Percentiles rank a stretch among this genome's conserved stretches.
Conservation (phyloP, 164 flowering plant genomes). For the Annona squamosa region DNA sequence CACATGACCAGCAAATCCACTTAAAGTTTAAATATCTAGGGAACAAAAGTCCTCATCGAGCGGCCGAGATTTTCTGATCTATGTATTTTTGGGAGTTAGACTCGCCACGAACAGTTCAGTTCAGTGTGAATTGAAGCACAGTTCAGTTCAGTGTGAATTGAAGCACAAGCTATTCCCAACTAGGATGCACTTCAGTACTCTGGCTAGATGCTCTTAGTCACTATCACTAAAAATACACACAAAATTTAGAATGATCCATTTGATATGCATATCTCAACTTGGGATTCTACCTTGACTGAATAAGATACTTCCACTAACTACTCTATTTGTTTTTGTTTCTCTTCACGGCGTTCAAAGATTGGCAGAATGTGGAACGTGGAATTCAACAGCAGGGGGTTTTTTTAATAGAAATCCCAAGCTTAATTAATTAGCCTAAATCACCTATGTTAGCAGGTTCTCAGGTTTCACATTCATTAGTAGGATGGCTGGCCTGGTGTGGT, state of each 20-base stretch:
- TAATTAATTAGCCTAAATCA: not conserved
- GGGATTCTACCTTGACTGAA: slow-evolving; percentile 7
- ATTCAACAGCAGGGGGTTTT: slow-evolving; percentile 8
- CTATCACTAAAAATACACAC: too few relatives aligned
- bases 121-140: too few relatives aligned
- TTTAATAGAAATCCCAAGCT: slow-evolving; percentile 1
- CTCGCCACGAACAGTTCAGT: too few relatives aligned
- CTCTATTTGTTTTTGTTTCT: not conserved
- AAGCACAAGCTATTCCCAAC: too few relatives aligned
- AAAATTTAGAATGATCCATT: not conserved
- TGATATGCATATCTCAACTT: not conserved
- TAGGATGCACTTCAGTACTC: too few relatives aligned
- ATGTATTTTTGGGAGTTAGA: too few relatives aligned
- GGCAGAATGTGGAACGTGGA: slow-evolving; percentile 14
- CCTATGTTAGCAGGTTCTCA: not conserved
- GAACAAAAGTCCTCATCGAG: too few relatives aligned
- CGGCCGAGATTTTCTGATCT: too few relatives aligned
- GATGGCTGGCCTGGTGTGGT: not conserved
- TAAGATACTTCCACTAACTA: not conserved
- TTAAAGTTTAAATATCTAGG: too few relatives aligned
- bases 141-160: too few relatives aligned
- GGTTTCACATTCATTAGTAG: not conserved
- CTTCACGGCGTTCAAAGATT: slow-evolving; percentile 11
- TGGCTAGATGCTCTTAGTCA: too few relatives aligned
- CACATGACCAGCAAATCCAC: too few relatives aligned